Conservation (phyloP, 371 early-diverging fungal genomes). For the Mucor irregularis region DNA sequence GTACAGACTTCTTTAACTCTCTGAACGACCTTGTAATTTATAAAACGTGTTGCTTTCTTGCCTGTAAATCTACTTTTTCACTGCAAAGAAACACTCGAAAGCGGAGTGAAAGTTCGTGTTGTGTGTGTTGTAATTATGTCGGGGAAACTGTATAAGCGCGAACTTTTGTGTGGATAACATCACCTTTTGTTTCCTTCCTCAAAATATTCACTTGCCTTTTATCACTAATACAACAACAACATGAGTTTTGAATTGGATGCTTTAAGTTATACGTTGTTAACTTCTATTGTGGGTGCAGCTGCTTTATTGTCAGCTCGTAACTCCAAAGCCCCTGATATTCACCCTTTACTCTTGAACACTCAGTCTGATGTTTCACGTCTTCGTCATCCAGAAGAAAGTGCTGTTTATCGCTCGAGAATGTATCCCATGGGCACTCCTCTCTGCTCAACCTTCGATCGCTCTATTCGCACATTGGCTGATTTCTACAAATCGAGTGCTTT, state of each 20-base stretch:
- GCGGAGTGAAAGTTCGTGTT: no score
- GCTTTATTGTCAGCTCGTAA: conserved; percentile 49
- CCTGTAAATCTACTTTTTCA: no score
- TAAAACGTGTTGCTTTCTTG: no score
- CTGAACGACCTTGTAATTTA: no score
- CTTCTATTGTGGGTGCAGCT: conserved; percentile 46
- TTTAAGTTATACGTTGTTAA: conserved; percentile 41
- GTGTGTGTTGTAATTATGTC: no score
- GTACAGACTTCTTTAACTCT: no score
- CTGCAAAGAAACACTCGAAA: no score
- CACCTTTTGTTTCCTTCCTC: no score
- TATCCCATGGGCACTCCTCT: conserved; percentile 62
- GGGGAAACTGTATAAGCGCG: no score
- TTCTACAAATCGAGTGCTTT: conserved; percentile 48
- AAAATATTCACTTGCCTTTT: no score
- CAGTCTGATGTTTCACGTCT: conserved; percentile 67
- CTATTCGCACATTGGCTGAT: conserved; percentile 54
- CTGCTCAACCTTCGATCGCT: conserved; percentile 40
- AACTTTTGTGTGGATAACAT: no score
- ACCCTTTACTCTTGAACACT: conserved; percentile 72
- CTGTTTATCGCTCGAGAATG: conserved; percentile 70
- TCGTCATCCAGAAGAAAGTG: conserved; percentile 69
- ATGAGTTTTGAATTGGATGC: conserved; percentile 50
- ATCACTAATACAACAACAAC: no score
- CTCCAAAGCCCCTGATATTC: conserved; percentile 72